Evolutionary conservation across 345 rosid species (phyloP), one percentile per base, ranked within the genome.

Genomic region (Moricandia arvensis): DNA sequence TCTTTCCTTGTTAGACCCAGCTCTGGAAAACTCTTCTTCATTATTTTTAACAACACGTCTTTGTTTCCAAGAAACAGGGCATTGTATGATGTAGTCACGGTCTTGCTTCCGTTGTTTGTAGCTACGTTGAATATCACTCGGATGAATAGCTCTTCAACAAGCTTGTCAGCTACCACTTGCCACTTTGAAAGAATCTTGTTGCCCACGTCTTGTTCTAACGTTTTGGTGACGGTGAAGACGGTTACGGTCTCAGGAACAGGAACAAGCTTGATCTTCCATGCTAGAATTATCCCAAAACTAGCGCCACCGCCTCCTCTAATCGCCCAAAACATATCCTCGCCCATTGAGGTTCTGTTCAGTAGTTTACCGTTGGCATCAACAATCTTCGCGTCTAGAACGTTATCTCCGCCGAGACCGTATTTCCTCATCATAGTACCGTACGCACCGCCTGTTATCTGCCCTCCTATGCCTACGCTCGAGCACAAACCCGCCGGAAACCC

Each of bases 131-230:
- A 66, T 47, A 74, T 27, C 11, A 85, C 88, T 71, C 88, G 17
- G 33, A 88, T 79, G 70, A 84, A 84, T 16, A 90, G 83, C 11
- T 88, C 79, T 0, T 86, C 83, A 41, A 81, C 85, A 6, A 88
- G 54, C 7, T 80, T 81, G 49, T 79, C 80, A 0, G 85, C 88
- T 0, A 85, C 75, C 18, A 73, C 54, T 65, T 85, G 90, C 90
- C 89, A 89, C 59, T 64, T 77, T 0, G 81, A 74, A n/a, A 89
- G 80, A 15, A 79, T 64, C 57, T 81, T 81, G 0, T 80, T 75
- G 2, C n/a, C n/a, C n/a, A 12, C 81, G 21, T 68, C 66, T 61
- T 86, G 82, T n/a, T 45, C 8, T n/a, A 45, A 45, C 3, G 53
- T 45, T 45, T 45, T 45, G 53, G 53, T 45, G 0, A 45, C 18